These are phyloP conservation scores for Hypoxylon trugodes DNA, from an alignment of 495 filamentous ascomycete species.

Conservation along the genomic window DNA sequence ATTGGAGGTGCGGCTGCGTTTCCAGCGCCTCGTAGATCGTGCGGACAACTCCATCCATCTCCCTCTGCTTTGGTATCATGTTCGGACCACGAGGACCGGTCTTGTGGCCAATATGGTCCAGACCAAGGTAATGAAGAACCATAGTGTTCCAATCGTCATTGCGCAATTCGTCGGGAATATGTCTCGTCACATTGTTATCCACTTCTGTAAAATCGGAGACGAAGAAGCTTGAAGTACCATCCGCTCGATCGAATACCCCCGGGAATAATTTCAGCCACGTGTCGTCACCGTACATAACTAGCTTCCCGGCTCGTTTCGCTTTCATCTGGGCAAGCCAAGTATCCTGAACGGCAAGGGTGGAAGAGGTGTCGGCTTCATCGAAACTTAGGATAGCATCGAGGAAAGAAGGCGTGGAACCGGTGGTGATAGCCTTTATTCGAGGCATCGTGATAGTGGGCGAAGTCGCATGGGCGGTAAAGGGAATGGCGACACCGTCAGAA, in stretches of 20 bases:
- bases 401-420: conserved; percentile 95
- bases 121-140: conserved; percentile 92
- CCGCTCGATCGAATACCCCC: conserved; percentile 79
- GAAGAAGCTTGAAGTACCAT: conserved; percentile 97
- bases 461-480: conserved; percentile 95
- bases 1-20: conserved; percentile 70
- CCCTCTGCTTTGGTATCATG: conserved; percentile 90
- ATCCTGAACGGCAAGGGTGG: conserved; percentile 85
- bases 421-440: conserved; percentile 95
- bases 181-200: conserved; percentile 95
- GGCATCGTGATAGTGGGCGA: conserved; percentile 99
- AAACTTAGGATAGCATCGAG: conserved; percentile 97
- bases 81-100: conserved; percentile 87
- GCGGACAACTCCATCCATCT: conserved; percentile 89
- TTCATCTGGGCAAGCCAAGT: conserved; percentile 95
- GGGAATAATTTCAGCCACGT: conserved; percentile 99
- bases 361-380: conserved; percentile 89
- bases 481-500: conserved; percentile 78
- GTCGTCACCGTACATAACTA: conserved; percentile 97
- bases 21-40: conserved; percentile 81
- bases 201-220: conserved; percentile 99
- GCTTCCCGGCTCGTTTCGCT: conserved; percentile 70
- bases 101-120: conserved; percentile 99
- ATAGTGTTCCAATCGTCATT: conserved; percentile 89
- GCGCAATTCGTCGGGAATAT: conserved; percentile 77